Conservation (phyloP, 768 basidiomycete genomes). For the Hypsizygus marmoreus region DNA sequence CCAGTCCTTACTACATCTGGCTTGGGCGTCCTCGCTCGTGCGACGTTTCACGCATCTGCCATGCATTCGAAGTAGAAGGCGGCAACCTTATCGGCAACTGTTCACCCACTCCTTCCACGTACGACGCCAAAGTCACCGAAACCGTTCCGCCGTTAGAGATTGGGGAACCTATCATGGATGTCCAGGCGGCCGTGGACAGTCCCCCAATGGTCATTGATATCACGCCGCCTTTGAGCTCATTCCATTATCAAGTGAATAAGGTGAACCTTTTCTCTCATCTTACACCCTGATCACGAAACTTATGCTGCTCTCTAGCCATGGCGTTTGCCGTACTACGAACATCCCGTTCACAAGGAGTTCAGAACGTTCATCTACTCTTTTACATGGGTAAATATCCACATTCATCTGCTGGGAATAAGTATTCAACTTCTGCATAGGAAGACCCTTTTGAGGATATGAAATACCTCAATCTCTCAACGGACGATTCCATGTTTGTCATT, state of each 20-base stretch:
- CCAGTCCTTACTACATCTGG: slow-evolving; percentile 74
- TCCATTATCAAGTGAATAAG: slow-evolving; percentile 60
- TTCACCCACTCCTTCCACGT: slow-evolving; percentile 37
- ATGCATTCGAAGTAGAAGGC: slow-evolving; percentile 63
- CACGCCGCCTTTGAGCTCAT: slow-evolving; percentile 57
- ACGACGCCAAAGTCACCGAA: slow-evolving; percentile 35
- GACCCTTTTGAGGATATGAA: slow-evolving; percentile 77
- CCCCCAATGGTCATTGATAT: slow-evolving; percentile 42
- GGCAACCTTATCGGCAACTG: slow-evolving; percentile 59
- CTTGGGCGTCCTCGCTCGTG: slow-evolving; percentile 66
- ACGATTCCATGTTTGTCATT: slow-evolving; percentile 73
- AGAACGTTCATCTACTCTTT: slow-evolving; percentile 66
- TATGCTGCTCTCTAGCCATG: slow-evolving; percentile 53
- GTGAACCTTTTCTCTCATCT: slow-evolving; percentile 28
- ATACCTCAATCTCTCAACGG: slow-evolving; percentile 53
- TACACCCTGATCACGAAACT: slow-evolving; percentile 6
- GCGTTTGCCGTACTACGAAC: slow-evolving; percentile 73
- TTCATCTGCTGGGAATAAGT: neutral
- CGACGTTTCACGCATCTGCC: slow-evolving; percentile 55
- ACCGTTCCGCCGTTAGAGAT: slow-evolving; percentile 42
- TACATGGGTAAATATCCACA: slow-evolving; percentile 47
- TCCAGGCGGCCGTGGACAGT: slow-evolving; percentile 21
- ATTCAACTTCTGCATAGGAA: slow-evolving; percentile 41
- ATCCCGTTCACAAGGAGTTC: slow-evolving; percentile 68
- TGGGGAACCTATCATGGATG: slow-evolving; percentile 36